Base-by-base conservation (phyloP, 2,329 filamentous ascomycete genomes). In the Blastomyces silverae region DNA sequence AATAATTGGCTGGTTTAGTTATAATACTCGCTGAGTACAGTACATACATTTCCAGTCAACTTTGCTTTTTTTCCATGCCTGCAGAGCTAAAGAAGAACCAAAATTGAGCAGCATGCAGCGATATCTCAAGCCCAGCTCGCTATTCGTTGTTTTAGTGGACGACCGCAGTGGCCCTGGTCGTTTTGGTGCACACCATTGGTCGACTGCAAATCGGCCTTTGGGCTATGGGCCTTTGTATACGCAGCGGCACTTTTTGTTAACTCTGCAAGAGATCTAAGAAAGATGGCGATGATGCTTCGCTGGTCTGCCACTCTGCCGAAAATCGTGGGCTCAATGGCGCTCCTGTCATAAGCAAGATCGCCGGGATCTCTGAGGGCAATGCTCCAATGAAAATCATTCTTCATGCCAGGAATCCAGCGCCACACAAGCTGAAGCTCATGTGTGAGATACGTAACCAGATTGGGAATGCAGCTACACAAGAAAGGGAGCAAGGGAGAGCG, bases 401-500 rank as follows among this genome's bases (percentile, higher is more conserved):
- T 58, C 37, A 2, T 6, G 10, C 17, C 37, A 42, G n/a, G 31
- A n/a, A 25, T 39, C 5, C n/a, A 39, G 56, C 37, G 37, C 56
- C 56, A 58, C 56, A 42, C 37, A 22, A 58, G 56, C 56, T 58
- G 56, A 58, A 58, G 56, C 56, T 58, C 31, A 39, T n/a, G 34
- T 42, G 10, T 42, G 34, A 58, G n/a, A 42, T 58, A 42, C n/a
- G 31, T 39, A 58, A n/a, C 31, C 56, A 42, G 2, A 56, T 39
- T n/a, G n/a, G 37, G 34, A 39, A 44, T 42, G 37, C 37, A 58
- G 37, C 37, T 42, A 42, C 56, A 42, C 56, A 42, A 56, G 37
- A 44, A 10, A 58, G 15, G 31, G 53, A 56, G 28, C 53, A 37
- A 56, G 53, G 37, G n/a, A 22, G 56, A 44, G 56, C 37, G 56